Conservation (phyloP, 2,329 filamentous ascomycete genomes). For the Trichophyton simii region DNA sequence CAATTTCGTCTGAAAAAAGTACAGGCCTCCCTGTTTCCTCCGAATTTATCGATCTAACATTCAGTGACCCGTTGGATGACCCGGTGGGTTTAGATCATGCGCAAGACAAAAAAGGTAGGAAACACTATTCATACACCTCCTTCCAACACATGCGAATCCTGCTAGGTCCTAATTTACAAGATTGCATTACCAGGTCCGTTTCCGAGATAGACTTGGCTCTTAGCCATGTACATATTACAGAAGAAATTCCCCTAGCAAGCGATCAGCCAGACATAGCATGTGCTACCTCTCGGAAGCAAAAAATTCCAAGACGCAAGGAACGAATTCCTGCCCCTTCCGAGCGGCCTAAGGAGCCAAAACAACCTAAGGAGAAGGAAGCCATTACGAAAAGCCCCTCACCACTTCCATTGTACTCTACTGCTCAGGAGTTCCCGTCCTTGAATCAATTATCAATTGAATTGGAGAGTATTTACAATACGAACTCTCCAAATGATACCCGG, state of each 20-base stretch:
- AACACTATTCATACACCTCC: background rate
- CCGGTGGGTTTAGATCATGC: too few species aligned
- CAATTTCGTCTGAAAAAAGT: background rate
- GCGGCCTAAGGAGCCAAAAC: background rate
- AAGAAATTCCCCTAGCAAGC: background rate
- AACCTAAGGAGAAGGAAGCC: background rate
- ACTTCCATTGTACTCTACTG: background rate
- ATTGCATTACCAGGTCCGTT: background rate
- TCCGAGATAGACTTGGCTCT: background rate
- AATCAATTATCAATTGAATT: background rate
- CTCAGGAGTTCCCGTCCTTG: background rate
- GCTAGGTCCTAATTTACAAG: background rate
- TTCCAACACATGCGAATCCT: background rate
- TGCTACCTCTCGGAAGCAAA: background rate
- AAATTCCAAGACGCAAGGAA: background rate
- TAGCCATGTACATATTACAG: background rate
- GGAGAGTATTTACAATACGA: background rate
- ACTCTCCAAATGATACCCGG: background rate
- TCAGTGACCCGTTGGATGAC: background rate
- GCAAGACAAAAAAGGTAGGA: background rate
- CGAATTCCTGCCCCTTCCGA: background rate
- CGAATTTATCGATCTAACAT: background rate
- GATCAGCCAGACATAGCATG: background rate
- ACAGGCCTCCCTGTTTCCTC: background rate
- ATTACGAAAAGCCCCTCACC: background rate